Conservation (phyloP, 2,329 filamentous ascomycete species). For the Pseudogymnoascus sp. region DNA sequence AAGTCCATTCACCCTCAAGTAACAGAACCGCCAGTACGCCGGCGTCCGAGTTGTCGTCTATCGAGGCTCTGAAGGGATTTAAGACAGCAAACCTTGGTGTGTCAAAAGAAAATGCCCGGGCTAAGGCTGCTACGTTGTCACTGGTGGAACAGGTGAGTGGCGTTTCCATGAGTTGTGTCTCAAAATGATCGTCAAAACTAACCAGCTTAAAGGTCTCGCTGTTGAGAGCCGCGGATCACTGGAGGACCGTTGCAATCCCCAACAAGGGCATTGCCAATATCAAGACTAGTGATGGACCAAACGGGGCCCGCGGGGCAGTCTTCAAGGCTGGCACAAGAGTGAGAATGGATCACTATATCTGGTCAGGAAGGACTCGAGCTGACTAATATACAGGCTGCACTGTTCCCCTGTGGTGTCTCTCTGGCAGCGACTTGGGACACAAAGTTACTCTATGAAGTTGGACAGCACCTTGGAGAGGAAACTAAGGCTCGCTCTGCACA, state of each 20-base stretch:
- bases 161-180: too few species aligned
- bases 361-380: background rate
- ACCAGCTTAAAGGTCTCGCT: constrained; percentile 42
- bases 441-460: constrained; percentile 59
- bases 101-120: constrained; percentile 13
- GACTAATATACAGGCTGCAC: constrained; percentile 47
- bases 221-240: constrained; percentile 56
- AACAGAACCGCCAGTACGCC: constrained; percentile 21
- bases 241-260: constrained; percentile 57
- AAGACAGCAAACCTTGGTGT: constrained; percentile 14
- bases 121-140: constrained; percentile 23
- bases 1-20: constrained; percentile 17
- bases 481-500: constrained; percentile 64
- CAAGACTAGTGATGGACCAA: constrained; percentile 61
- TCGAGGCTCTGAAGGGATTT: constrained; percentile 14
- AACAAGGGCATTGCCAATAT: constrained; percentile 55
- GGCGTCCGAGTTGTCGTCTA: constrained; percentile 22
- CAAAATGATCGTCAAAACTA: constrained; percentile 6
- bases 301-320: constrained; percentile 58
- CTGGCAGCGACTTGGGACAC: constrained; percentile 74
- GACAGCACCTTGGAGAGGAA: constrained; percentile 62
- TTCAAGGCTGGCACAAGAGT: constrained; percentile 60
- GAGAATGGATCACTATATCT: constrained; percentile 15
- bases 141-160: constrained; percentile 26
- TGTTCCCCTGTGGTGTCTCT: constrained; percentile 72